Percentiles rank a stretch among this genome's conserved stretches.
These are phyloP conservation scores for Bromus sterilis DNA, from an alignment of 176 grass and related monocot genomes.

Conservation along the genomic window DNA sequence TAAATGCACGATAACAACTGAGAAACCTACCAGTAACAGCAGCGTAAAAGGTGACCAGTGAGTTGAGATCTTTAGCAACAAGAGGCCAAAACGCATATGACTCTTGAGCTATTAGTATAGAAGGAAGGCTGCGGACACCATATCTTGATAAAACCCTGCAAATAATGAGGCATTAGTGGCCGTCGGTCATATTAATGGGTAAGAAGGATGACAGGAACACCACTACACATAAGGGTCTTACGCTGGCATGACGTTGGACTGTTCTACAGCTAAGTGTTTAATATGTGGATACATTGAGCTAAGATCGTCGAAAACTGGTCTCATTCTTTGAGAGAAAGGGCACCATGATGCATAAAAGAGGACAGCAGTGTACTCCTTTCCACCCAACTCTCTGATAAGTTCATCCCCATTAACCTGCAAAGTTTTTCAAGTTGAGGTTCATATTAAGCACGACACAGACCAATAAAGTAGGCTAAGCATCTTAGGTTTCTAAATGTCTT, in stretches of 20 bases:
- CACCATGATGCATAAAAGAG: conserved; percentile 93
- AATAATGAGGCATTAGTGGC: conserved; percentile 4
- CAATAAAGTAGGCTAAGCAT: neutral
- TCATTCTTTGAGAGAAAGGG: conserved; percentile 58
- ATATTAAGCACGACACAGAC: neutral
- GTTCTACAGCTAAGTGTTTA: conserved; percentile 75
- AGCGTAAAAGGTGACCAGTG: conserved; percentile 54
- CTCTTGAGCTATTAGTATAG: conserved; percentile 52
- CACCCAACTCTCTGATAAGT: conserved; percentile 28
- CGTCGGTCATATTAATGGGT: neutral
- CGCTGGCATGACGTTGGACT: conserved; percentile 61
- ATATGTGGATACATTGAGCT: conserved; percentile 82
- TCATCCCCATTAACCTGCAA: conserved; percentile 49
- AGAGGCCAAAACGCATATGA: conserved; percentile 30
- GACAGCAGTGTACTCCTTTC: conserved; percentile 31
- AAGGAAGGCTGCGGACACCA: conserved; percentile 60
- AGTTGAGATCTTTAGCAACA: conserved; percentile 53
- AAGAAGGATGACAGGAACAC: conserved; percentile 2
- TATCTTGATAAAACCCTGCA: conserved; percentile 70
- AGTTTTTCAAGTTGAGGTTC: neutral
- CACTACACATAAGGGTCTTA: conserved; percentile 8
- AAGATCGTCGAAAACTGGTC: conserved; percentile 59
- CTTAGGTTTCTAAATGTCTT: neutral
- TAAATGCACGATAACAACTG: neutral
- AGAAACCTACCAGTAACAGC: conserved; percentile 51